Conservation (phyloP, 495 filamentous ascomycete genomes). For the Trypethelium eluteriae region DNA sequence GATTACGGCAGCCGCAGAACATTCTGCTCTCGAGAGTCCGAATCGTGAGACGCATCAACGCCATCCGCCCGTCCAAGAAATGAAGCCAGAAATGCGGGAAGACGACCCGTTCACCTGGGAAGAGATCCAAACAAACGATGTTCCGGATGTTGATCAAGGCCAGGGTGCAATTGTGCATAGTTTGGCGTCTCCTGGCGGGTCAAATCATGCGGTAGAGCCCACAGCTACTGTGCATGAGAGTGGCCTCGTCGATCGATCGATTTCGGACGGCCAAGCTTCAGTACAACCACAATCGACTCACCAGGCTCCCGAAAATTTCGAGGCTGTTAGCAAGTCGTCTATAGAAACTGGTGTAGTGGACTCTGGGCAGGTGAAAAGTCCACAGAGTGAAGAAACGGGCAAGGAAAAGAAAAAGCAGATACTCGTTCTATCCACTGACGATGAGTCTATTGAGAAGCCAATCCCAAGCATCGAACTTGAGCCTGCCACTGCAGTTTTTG, state of each 20-base stretch:
- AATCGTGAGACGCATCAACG: slow-evolving; percentile 7
- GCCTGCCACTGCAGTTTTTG: background rate
- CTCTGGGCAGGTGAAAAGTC: no score
- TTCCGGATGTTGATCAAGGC: background rate
- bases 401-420: slow-evolving; percentile 11
- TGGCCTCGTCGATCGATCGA: no score
- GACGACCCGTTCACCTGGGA: slow-evolving; percentile 10
- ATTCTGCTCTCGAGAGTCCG: slow-evolving; percentile 6
- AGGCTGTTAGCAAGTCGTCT: background rate
- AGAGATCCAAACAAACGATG: background rate
- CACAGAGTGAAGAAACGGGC: background rate
- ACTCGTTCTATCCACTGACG: slow-evolving; percentile 2
- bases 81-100: background rate
- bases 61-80: background rate
- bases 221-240: no score
- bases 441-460: background rate
- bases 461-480: slow-evolving; percentile 1
- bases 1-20: slow-evolving; percentile 2
- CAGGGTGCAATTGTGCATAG: background rate
- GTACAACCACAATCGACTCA: no score
- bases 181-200: background rate
- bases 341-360: background rate
- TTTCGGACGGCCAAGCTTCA: no score
- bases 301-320: no score
- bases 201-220: background rate